Conservation (phyloP, 495 filamentous ascomycete species). For the Articulospora tetracladia region DNA sequence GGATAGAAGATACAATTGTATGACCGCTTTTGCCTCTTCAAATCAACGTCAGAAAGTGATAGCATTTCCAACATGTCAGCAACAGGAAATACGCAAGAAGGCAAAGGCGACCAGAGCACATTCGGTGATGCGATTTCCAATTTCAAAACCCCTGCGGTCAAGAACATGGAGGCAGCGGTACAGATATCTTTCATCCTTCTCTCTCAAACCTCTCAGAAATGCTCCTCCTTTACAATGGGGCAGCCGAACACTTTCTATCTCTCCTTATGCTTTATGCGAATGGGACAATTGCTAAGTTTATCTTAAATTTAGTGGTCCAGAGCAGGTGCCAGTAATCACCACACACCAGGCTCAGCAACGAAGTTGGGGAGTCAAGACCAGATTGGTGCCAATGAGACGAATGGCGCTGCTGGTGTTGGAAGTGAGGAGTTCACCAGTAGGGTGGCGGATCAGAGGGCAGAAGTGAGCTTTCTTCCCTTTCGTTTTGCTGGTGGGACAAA, state of each 20-base stretch:
- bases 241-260: no score
- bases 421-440: constrained; percentile 21
- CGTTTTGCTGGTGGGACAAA: background rate
- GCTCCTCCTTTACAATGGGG: no score
- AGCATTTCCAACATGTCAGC: background rate
- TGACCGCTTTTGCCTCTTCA: no score
- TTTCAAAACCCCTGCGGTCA: background rate
- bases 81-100: background rate
- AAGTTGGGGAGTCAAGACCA: constrained; percentile 20
- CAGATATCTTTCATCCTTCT: no score
- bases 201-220: no score
- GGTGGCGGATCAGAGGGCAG: constrained; percentile 24
- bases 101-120: background rate
- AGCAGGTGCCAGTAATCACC: constrained; percentile 24
- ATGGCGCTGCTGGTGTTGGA: constrained; percentile 18
- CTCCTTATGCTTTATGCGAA: no score
- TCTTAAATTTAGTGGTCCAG: no score
- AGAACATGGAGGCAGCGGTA: constrained; percentile 29
- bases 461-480: constrained; percentile 16
- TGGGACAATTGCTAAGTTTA: no score
- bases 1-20: no score
- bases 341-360: constrained; percentile 25
- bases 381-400: constrained; percentile 6
- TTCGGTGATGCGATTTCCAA: background rate
- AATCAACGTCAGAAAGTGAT: no score